phyloP scores from a whole-genome alignment of 768 basidiomycete genomes.

The Naganishia kalamii region DNA sequence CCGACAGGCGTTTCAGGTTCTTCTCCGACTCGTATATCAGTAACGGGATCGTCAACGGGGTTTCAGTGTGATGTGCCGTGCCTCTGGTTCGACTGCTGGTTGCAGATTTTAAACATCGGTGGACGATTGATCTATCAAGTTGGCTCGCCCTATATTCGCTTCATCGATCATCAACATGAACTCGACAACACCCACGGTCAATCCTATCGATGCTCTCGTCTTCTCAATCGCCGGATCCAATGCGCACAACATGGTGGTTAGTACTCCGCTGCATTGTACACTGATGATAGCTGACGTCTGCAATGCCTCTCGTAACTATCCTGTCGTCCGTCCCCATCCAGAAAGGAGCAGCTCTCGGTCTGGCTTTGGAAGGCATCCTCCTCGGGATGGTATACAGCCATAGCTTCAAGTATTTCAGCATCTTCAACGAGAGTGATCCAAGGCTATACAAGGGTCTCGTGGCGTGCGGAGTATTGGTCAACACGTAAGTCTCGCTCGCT shows the following conservation, averaged over 20 bases:
- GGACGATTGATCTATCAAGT: too few relatives aligned
- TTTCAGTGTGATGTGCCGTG: too few relatives aligned
- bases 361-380: constrained; percentile 4
- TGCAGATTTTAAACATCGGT: too few relatives aligned
- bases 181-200: neutral
- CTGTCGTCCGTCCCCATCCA: neutral
- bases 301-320: neutral
- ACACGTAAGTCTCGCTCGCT: neutral
- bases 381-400: constrained; percentile 13
- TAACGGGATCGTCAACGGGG: too few relatives aligned
- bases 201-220: neutral
- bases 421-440: constrained; percentile 11
- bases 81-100: too few relatives aligned
- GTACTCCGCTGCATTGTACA: too few relatives aligned
- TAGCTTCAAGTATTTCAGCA: neutral
- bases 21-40: too few relatives aligned
- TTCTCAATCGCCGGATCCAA: neutral
- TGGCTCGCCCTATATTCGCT: too few relatives aligned
- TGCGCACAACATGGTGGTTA: neutral
- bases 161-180: too few relatives aligned
- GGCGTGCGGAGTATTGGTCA: neutral
- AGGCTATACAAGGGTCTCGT: constrained; percentile 2
- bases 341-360: constrained; percentile 9
- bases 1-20: too few relatives aligned
- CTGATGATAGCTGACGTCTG: too few relatives aligned